Percentiles rank a stretch among this genome's conserved stretches.
These are phyloP conservation scores for Proliferodiscus dingleyae DNA, from an alignment of 2,329 filamentous ascomycete genomes.

Conservation along the genomic window DNA sequence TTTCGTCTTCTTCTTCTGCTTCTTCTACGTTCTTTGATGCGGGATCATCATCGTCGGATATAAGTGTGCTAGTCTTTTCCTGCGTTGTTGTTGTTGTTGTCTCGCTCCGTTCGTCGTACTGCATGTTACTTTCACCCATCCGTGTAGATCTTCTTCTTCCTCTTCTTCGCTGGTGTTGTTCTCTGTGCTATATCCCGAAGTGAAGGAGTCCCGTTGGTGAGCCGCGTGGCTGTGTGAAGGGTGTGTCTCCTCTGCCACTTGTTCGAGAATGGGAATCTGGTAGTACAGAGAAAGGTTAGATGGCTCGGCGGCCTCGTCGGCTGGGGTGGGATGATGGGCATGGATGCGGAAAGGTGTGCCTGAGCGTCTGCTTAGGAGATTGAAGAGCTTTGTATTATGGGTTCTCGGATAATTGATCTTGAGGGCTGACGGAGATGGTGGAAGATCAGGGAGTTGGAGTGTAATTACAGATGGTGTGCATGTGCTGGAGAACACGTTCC, in stretches of 20 bases:
- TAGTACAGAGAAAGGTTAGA: not conserved
- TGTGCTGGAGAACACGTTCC: too few species aligned
- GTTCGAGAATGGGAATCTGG: not conserved
- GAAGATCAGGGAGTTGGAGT: not conserved
- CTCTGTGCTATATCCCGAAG: not conserved
- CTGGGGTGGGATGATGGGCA: too few species aligned
- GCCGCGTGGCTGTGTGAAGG: not conserved
- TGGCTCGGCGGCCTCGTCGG: not conserved
- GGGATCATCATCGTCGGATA: too few species aligned
- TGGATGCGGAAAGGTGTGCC: not conserved
- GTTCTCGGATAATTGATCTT: not conserved
- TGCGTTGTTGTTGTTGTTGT: too few species aligned
- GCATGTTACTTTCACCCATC: not conserved
- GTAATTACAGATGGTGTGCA: too few species aligned
- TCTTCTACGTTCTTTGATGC: too few species aligned
- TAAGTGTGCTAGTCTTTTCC: too few species aligned
- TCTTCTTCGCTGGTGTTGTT: too few species aligned
- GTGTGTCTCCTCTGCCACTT: too few species aligned
- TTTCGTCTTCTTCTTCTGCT: too few species aligned
- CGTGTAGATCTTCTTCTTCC: not conserved
- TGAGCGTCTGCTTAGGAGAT: not conserved
- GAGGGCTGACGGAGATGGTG: not conserved
- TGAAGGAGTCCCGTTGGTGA: not conserved
- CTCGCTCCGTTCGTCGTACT: too few species aligned
- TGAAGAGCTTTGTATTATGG: not conserved